Evolutionary conservation across 176 grass and related monocot genomes (phyloP).

Genomic region (Chrysopogon serrulatus): DNA sequence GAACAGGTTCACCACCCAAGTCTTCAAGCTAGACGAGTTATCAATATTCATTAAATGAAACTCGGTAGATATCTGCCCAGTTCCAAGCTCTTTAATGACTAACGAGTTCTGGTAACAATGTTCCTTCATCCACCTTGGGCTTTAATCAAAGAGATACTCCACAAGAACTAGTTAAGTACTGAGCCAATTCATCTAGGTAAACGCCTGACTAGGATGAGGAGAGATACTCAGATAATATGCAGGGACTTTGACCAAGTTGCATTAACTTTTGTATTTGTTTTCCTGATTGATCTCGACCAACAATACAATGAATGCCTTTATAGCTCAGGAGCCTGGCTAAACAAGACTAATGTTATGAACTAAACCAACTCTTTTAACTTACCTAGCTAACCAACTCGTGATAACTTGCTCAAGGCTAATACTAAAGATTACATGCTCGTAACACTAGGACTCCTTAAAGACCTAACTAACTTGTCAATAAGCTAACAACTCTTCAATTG

Average conservation of each 20-base stretch:
- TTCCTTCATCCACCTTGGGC: not conserved
- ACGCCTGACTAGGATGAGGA: not conserved
- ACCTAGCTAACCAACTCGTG: not conserved
- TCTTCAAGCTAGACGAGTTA: not conserved
- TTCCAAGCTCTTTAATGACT: not conserved
- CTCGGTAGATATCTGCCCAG: not conserved
- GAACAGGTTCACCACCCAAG: not conserved
- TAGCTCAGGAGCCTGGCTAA: not conserved
- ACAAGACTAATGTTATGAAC: not conserved
- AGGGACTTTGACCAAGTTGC: not conserved
- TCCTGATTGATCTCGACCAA: not conserved
- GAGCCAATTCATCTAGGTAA: not conserved
- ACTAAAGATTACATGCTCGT: not conserved
- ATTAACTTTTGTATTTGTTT: not conserved
- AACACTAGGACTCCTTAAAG: not conserved
- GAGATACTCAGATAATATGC: not conserved
- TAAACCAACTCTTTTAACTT: not conserved
- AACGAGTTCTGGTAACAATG: constrained; percentile 1
- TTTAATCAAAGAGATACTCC: not conserved
- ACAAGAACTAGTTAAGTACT: not conserved
- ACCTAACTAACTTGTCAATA: not conserved
- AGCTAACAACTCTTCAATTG: not conserved
- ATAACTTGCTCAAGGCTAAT: not conserved
- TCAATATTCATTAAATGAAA: constrained; percentile 12
- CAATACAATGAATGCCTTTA: not conserved